Percentiles rank a stretch among this genome's conserved stretches.
Conservation (phyloP, 1,284 basidiomycete species). For the Puccinia triticina region DNA sequence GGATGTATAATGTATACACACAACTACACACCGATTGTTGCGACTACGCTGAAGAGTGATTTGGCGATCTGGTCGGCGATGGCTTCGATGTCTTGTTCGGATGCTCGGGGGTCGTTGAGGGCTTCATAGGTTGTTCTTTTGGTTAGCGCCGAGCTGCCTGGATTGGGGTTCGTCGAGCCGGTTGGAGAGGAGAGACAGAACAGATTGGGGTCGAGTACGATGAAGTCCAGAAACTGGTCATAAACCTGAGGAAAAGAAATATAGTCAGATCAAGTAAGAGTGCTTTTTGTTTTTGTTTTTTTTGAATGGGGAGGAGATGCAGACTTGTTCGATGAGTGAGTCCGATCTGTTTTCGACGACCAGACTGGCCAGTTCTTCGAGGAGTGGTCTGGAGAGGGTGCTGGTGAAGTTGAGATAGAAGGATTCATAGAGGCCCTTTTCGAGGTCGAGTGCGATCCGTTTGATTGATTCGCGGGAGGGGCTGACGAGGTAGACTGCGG, state of each 20-base stretch:
- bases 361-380: constrained; percentile 89
- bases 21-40: constrained; percentile 72
- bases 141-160: constrained; percentile 60
- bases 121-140: constrained; percentile 70
- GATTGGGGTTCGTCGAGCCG: constrained; percentile 56
- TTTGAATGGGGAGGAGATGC: constrained; percentile 55
- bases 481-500: constrained; percentile 94
- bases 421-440: constrained; percentile 84
- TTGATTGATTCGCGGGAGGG: constrained; percentile 84
- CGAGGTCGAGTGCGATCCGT: constrained; percentile 81
- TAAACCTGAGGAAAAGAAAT: constrained; percentile 67
- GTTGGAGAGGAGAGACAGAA: constrained; percentile 75
- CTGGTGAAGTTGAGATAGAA: constrained; percentile 96
- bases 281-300: background rate
- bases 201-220: constrained; percentile 88
- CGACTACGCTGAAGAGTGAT: constrained; percentile 90
- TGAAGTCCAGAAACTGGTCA: constrained; percentile 96
- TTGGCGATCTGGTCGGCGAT: constrained; percentile 90
- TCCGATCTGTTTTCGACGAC: constrained; percentile 83
- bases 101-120: constrained; percentile 87
- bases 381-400: constrained; percentile 77
- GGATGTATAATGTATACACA: background rate
- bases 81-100: constrained; percentile 86
- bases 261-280: background rate
- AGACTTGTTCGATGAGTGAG: constrained; percentile 78